Conservation (phyloP, 345 rosid species). For the Citrus unshiu region DNA sequence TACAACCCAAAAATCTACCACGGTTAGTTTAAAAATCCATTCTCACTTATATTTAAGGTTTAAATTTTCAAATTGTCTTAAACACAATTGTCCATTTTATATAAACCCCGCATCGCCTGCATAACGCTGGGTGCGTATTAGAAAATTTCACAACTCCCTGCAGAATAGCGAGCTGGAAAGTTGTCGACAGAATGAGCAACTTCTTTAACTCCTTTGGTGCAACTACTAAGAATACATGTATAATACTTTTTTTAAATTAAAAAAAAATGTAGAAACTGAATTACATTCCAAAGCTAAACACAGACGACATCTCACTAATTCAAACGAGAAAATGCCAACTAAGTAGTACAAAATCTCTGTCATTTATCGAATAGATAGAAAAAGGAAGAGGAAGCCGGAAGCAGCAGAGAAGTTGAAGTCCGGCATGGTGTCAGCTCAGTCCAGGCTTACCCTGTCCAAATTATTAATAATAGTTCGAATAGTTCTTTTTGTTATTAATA, state of each 20-base stretch:
- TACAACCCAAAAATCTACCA: too few species aligned
- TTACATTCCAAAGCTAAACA: constrained; percentile 1
- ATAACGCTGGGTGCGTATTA: not conserved
- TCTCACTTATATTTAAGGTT: not conserved
- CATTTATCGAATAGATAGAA: not conserved
- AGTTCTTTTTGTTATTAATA: too few species aligned
- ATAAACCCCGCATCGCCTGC: not conserved
- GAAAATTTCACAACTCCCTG: not conserved
- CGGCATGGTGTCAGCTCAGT: constrained; percentile 24
- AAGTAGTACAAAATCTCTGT: constrained; percentile 8
- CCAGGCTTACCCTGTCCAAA: constrained; percentile 77
- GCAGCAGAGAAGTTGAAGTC: not conserved
- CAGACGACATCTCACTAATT: not conserved
- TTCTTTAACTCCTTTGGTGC: not conserved
- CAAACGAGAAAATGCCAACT: not conserved
- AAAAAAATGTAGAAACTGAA: not conserved
- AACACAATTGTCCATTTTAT: not conserved
- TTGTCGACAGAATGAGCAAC: not conserved
- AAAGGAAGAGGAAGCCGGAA: not conserved
- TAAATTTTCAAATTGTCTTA: not conserved
- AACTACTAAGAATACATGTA: not conserved
- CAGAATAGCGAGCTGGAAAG: not conserved
- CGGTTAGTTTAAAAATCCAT: too few species aligned
- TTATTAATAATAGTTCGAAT: constrained; percentile 34
- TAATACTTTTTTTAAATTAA: not conserved